phyloP scores from a whole-genome alignment of 1,284 basidiomycete species.

The Xerocomus alliaceus region DNA sequence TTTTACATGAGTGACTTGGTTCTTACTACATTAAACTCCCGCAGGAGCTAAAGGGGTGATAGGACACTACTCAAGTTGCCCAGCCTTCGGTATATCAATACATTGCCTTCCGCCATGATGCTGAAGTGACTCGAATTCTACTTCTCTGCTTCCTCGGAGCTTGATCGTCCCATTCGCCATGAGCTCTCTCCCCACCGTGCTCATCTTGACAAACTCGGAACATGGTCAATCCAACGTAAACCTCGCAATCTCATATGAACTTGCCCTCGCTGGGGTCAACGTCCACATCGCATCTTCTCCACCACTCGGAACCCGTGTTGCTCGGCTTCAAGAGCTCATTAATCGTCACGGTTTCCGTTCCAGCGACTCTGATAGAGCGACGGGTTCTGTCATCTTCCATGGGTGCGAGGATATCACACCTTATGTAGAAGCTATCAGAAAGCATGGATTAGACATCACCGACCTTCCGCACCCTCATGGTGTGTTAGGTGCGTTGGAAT shows the following conservation, averaged over 20 bases:
- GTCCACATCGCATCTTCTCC: slow-evolving; percentile 11
- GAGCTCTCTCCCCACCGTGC: neutral
- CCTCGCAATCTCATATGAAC: slow-evolving; percentile 20
- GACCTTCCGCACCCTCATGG: neutral
- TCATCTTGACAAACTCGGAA: slow-evolving; percentile 16
- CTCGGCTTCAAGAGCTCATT: slow-evolving; percentile 15
- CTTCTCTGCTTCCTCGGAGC: no score
- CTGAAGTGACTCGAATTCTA: no score
- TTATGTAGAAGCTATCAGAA: neutral
- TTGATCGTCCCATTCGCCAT: no score
- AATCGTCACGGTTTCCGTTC: neutral
- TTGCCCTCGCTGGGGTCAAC: slow-evolving; percentile 8
- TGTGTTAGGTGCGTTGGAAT: slow-evolving; percentile 4
- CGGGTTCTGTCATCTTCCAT: slow-evolving; percentile 5
- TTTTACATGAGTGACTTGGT: no score
- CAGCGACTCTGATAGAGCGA: no score
- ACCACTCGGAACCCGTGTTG: slow-evolving; percentile 8
- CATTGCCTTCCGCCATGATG: no score
- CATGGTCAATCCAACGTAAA: slow-evolving; percentile 17
- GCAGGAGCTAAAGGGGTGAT: no score
- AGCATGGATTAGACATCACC: neutral
- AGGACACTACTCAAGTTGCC: no score
- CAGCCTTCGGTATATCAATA: no score
- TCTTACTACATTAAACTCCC: no score
- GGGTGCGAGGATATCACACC: slow-evolving; percentile 12